Evolutionary conservation across 2,329 filamentous ascomycete species (phyloP).

Genomic region (Orbilia blumenaviensis): DNA sequence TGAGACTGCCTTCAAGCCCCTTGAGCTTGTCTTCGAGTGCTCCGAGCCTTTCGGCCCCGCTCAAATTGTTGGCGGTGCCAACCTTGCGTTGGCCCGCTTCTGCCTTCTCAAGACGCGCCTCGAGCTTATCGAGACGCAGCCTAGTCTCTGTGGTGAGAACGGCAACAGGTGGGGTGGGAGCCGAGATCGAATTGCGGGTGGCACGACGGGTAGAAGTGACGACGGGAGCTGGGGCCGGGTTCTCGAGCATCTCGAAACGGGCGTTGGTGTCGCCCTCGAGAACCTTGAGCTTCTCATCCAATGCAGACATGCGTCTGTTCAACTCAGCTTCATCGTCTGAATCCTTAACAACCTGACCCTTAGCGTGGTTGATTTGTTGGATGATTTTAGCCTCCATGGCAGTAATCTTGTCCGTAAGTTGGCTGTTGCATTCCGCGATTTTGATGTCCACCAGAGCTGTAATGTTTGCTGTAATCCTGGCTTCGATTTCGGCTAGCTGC

Average conservation of each 20-base stretch:
- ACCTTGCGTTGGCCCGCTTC: not conserved
- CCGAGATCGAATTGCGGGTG: not conserved
- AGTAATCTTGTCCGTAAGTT: not conserved
- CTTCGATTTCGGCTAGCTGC: not conserved
- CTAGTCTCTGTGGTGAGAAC: not conserved
- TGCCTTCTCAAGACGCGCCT: conserved; percentile 5
- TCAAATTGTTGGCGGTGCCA: not conserved
- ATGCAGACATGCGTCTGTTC: not conserved
- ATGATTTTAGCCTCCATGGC: not conserved
- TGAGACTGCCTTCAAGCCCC: conserved; percentile 27
- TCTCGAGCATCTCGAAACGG: conserved; percentile 6
- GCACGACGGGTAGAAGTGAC: conserved; percentile 10
- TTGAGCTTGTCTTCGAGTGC: conserved; percentile 36
- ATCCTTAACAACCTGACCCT: not conserved
- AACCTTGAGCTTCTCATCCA: not conserved
- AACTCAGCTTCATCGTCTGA: not conserved
- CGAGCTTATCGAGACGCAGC: conserved; percentile 18
- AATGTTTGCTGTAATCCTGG: not conserved
- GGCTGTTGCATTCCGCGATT: not conserved
- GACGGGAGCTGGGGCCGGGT: not conserved
- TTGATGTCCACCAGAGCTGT: not conserved
- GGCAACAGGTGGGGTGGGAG: not conserved
- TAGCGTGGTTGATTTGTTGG: not conserved
- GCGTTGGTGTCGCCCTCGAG: not conserved
- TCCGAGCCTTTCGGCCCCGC: not conserved